phyloP scores from a whole-genome alignment of 768 basidiomycete genomes.

The Leccinum uliginosum region DNA sequence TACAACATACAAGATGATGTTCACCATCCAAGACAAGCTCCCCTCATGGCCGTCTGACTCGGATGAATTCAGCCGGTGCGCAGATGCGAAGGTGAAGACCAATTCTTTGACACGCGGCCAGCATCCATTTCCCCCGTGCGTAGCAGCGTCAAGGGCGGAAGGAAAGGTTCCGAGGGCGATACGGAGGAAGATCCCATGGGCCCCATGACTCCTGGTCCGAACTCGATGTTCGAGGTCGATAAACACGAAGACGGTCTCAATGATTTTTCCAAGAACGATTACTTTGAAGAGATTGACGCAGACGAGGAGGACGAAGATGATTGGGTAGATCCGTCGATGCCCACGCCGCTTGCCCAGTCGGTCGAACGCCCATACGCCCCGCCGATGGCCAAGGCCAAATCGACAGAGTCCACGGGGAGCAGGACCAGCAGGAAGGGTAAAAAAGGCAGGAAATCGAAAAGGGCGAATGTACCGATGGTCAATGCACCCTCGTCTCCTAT shows the following conservation, averaged over 20 bases:
- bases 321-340: constrained; percentile 67
- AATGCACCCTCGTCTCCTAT: constrained; percentile 31
- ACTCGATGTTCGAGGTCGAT: constrained; percentile 26
- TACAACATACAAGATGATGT: constrained; percentile 65
- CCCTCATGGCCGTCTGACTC: constrained; percentile 76
- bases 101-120: constrained; percentile 53
- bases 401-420: constrained; percentile 27
- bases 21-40: constrained; percentile 84
- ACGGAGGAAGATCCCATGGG: constrained; percentile 71
- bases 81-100: constrained; percentile 37
- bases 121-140: constrained; percentile 41
- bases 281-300: constrained; percentile 26
- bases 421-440: constrained; percentile 23
- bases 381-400: constrained; percentile 22
- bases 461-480: constrained; percentile 37
- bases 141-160: constrained; percentile 31
- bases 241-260: constrained; percentile 16
- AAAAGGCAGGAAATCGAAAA: constrained; percentile 36
- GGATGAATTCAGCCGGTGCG: constrained; percentile 48
- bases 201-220: constrained; percentile 65
- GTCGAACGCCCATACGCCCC: constrained; percentile 26
- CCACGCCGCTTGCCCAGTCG: constrained; percentile 33
- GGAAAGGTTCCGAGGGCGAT: constrained; percentile 53
- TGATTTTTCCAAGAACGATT: constrained; percentile 27
- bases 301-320: constrained; percentile 41